Evolutionary conservation across 495 filamentous ascomycete genomes (phyloP), one percentile per base, ranked within the genome.

Genomic region (Daldinia concentrica): DNA sequence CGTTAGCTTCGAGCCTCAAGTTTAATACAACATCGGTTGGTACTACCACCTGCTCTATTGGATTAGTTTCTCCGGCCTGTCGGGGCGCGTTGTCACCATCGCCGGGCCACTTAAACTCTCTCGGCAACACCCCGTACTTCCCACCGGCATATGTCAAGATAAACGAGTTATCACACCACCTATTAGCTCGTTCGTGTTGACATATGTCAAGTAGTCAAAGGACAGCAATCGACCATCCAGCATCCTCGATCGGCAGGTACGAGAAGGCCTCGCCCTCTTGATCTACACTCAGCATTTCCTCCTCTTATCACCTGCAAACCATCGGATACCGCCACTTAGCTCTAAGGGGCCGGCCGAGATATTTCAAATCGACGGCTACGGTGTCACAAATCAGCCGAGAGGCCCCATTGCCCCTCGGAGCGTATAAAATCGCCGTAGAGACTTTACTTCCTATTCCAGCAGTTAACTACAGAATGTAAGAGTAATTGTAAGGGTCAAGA

Each of bases 11-110:
- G 65, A 73, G 70, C 70, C 70, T 73, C 70, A 68, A 60, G 65
- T 48, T 58, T 68, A 65, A 69, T 73, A 64, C 61, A 22, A 73
- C 70, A 58, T 69, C 70, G 19, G 32, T 30, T 50, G 39, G 17
- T 11, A 57, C 30, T 73, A 69, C 70, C 65, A 73, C 70, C 70
- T 73, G 61, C 70, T 73, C 43, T 14, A 58, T 73, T 65, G 5
- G 56, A 68, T 56, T 58, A 73, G 62, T 61, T 68, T 58, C 57
- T 61, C 69, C 69, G 64, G 22, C 26, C 48, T 64, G 29, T 19
- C 15, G 56, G 36, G 29, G 57, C 19, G 45, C 58, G 48, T 58
- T 45, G 57, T 30, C 19, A 45, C 55, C 64, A 59, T 50, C 17
- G 56, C 14, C 55, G 27, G 50, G 29, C 55, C 19, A 17, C 14